Conservation (phyloP, 2,329 filamentous ascomycete species). For the Septoria petroselini region DNA sequence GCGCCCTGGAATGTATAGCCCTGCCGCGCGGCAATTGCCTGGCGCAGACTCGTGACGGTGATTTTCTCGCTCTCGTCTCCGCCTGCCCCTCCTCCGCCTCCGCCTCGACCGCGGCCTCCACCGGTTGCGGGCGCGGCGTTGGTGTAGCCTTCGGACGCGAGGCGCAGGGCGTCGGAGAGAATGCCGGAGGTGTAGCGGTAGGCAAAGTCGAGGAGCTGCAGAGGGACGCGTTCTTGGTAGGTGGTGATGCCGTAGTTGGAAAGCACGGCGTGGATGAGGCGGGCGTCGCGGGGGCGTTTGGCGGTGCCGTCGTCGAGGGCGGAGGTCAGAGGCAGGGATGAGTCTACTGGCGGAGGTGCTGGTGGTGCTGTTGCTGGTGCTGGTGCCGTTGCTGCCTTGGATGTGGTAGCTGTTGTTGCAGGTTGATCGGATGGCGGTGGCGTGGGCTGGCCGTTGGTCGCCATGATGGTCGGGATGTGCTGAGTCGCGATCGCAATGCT, state of each 20-base stretch:
- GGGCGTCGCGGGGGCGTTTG: conserved; percentile 69
- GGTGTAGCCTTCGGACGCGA: conserved; percentile 66
- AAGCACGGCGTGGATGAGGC: conserved; percentile 75
- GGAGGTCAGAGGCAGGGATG: conserved; percentile 35
- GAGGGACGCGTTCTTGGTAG: conserved; percentile 77
- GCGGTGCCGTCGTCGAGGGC: conserved; percentile 38
- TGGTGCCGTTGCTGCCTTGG: too few species aligned
- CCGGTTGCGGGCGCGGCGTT: conserved; percentile 27
- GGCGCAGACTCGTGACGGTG: conserved; percentile 63
- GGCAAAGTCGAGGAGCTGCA: conserved; percentile 80
- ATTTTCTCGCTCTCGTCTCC: conserved; percentile 53
- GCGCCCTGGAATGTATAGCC: conserved; percentile 65
- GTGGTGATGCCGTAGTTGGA: conserved; percentile 73
- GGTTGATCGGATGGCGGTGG: conserved; percentile 33
- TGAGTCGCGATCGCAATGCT: too few species aligned
- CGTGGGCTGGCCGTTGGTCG: conserved; percentile 33
- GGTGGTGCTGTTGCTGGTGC: conserved; percentile 21
- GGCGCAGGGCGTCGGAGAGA: conserved; percentile 67
- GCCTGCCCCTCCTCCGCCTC: too few species aligned
- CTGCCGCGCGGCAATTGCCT: conserved; percentile 68
- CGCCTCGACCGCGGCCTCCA: conserved; percentile 29
- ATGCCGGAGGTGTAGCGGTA: conserved; percentile 75
- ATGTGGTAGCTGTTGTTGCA: conserved; percentile 18
- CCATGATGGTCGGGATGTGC: conserved; percentile 19
- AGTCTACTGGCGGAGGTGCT: conserved; percentile 19